Evolutionary conservation across 2,329 filamentous ascomycete species (phyloP).

Genomic region (Phyllosticta capitalensis): DNA sequence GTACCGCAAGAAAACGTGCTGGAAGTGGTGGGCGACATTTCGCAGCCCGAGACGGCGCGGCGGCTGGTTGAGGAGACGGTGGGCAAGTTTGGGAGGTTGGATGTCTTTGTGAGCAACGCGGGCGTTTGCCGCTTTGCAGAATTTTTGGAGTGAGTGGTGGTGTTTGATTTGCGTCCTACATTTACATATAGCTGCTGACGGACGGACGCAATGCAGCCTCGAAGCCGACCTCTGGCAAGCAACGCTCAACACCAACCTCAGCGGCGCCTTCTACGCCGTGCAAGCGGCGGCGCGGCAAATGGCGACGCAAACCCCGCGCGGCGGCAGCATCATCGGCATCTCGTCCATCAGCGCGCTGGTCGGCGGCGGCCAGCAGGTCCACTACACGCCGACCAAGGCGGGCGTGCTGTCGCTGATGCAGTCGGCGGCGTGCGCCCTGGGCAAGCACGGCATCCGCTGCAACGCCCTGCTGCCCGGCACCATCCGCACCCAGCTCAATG

Average conservation of each 20-base stretch:
- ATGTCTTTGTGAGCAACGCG: conserved; percentile 78
- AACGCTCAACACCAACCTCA: conserved; percentile 72
- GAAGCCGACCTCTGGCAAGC: conserved; percentile 58
- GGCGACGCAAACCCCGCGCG: conserved; percentile 49
- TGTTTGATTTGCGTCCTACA: background rate
- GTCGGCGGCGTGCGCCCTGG: conserved; percentile 68
- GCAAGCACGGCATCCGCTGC: conserved; percentile 65
- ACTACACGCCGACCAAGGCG: conserved; percentile 86
- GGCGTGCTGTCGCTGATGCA: conserved; percentile 76
- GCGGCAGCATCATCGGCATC: conserved; percentile 72
- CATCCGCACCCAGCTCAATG: conserved; percentile 74
- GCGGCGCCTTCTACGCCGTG: conserved; percentile 78
- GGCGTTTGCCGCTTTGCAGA: conserved; percentile 83
- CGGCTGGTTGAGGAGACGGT: conserved; percentile 60
- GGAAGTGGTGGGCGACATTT: conserved; percentile 67
- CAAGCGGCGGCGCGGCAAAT: conserved; percentile 82
- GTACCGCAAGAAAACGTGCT: conserved; percentile 36
- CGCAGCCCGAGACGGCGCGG: conserved; percentile 60
- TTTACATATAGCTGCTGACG: too few species aligned
- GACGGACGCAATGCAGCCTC: too few species aligned
- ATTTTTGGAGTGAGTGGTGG: conserved; percentile 54
- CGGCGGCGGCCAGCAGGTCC: conserved; percentile 67
- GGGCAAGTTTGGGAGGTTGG: conserved; percentile 43
- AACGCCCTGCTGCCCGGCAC: conserved; percentile 79
- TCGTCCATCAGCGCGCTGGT: conserved; percentile 66